Base-by-base conservation (phyloP, 768 basidiomycete species). In the Lactifluus piperatus region DNA sequence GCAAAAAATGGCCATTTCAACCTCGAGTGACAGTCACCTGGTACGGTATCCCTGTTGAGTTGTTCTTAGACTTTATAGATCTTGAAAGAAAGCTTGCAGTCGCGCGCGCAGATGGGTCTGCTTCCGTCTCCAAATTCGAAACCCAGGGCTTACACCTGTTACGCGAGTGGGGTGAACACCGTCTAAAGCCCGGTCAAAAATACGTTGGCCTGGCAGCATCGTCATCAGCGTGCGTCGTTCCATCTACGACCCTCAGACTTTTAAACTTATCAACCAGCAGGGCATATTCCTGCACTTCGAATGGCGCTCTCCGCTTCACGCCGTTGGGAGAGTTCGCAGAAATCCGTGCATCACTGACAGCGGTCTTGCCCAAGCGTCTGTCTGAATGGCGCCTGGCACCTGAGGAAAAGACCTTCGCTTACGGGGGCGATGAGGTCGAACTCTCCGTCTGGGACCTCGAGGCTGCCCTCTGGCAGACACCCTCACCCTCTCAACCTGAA, bases 361-460 rank as follows among this genome's bases (percentile, higher is more conserved):
- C 77, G 7, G 74, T 74, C 9, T 77, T 92, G 47, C 89, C 90
- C 3, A 82, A 78, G 59, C 82, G 86, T 22, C 75, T 93, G n/a
- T 73, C 71, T 47, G 81, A 80, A 54, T 90, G 88, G 86, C 76
- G 77, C 32, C 66, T 89, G 24, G 80, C 83, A 1, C 67, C 73
- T 18, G 73, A 79, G 58, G 72, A 72, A 3, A 68, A 76, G 36
- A 78, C 78, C 0, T 92, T 94, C 72, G 79, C 84, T 2, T 93
- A 91, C 62, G 91, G 86, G 13, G 91, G 91, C 2, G 84, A 92
- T 62, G 91, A 94, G 71, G 88, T 94, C 18, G 88, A 91, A 57
- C 69, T 88, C 2, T 92, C 90, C 1, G 67, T 92, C 3, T 94
- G 91, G 91, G 75, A 87, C 66, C 78, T 80, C 7, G 85, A 91